Base-by-base conservation (phyloP, 2,329 filamentous ascomycete genomes). In the Plectosphaerella plurivora region DNA sequence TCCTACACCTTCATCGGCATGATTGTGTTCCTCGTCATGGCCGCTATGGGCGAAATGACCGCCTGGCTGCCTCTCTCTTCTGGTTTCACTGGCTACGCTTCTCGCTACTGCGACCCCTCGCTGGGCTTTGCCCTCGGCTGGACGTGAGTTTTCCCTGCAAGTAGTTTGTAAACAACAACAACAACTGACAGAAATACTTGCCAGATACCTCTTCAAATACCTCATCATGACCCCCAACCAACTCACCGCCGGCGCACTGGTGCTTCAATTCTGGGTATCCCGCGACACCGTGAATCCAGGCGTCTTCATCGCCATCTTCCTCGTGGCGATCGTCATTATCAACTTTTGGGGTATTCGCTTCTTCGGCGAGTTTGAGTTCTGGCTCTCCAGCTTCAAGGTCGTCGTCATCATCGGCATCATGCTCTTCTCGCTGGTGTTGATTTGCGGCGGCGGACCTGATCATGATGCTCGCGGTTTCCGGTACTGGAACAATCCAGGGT, bases 221-320 rank as follows among this genome's bases (percentile, higher is more conserved):
- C 89, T 94, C 66, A 92, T 95, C 62, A 81, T 89, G 48, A 91
- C 88, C 1, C 89, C 91, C 1, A 94, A 94, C 63, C 89, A 95
- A 66, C 74, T 95, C 39, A 94, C 89, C 1, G 90, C 90, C 25
- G 83, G 81, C 16, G 82, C 88, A 5, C 70, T 95, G 39, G 87
- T 93, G 53, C 87, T 95, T 53, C 83, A 87, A 59, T 91, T 84
- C 62, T 95, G 91, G 90, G 72, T 89, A 10, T 66, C 75, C 1
- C 71, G 81, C 24, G 79, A 87, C 0, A 73, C 70, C 45, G 76
- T 93, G 52, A 92, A 92, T 62, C 84, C 88, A 0, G 89, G 88
- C 46, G 87, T 92, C 10, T 93, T 84, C 71, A 91, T 94, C 52
- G 78, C 89, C 36, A 77, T 88, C 46, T 84, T 89, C 69, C 70